Conservation (phyloP, 1,284 basidiomycete genomes). For the Exsudoporus floridanus region DNA sequence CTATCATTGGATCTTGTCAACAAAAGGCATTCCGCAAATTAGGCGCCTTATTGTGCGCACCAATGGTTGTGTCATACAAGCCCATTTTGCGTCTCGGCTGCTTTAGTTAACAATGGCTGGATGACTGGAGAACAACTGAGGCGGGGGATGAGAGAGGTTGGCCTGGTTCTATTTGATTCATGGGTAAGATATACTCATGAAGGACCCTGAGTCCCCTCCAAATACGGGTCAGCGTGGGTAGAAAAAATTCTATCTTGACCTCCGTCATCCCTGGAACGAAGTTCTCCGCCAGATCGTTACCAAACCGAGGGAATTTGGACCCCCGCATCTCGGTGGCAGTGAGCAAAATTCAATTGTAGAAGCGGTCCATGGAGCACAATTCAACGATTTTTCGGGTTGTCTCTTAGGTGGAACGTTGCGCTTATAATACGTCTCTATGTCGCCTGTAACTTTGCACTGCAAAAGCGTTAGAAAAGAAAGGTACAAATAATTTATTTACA, state of each 20-base stretch:
- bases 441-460: too few species aligned
- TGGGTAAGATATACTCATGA: neutral
- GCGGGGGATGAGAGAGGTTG: neutral
- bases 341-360: neutral
- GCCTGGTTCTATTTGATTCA: neutral
- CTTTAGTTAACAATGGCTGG: neutral
- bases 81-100: conserved; percentile 9
- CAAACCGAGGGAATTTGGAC: neutral
- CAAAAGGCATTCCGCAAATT: neutral
- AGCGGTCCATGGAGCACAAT: too few species aligned
- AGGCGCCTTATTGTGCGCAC: conserved; percentile 1
- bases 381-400: neutral
- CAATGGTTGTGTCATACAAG: conserved; percentile 12
- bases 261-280: neutral
- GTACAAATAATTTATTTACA: too few species aligned
- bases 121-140: neutral
- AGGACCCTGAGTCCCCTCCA: neutral
- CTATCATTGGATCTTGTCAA: conserved; percentile 19
- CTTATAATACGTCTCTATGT: too few species aligned
- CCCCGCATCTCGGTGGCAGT: neutral
- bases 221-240: neutral
- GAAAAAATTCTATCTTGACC: neutral
- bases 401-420: too few species aligned
- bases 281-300: neutral
- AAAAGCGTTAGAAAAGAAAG: too few species aligned